Conservation (phyloP, 2,329 filamentous ascomycete genomes). For the Thelonectria rubi region DNA sequence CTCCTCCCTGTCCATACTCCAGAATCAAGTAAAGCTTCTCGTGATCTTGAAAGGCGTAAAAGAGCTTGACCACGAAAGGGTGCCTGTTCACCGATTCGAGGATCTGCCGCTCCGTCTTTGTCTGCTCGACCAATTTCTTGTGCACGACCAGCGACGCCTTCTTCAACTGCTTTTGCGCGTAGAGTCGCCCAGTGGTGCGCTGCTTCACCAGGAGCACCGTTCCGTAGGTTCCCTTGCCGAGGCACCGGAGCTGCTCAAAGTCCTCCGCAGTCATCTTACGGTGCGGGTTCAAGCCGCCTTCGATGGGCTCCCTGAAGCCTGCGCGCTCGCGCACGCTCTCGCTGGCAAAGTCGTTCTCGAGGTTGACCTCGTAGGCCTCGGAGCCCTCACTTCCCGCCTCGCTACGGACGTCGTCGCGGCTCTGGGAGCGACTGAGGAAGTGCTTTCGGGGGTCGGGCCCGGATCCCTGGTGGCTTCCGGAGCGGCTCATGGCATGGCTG, state of each 20-base stretch:
- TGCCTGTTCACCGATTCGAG: slow-evolving; percentile 96
- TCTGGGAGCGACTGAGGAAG: slow-evolving; percentile 63
- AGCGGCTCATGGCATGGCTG: slow-evolving; percentile 64
- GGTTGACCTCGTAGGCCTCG: slow-evolving; percentile 84
- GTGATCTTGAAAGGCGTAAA: slow-evolving; percentile 97
- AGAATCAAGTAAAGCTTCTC: slow-evolving; percentile 98
- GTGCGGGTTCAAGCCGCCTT: slow-evolving; percentile 63
- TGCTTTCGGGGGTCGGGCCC: slow-evolving; percentile 58
- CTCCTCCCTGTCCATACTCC: slow-evolving; percentile 96
- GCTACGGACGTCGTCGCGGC: slow-evolving; percentile 64
- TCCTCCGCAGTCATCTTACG: slow-evolving; percentile 93
- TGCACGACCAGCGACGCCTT: slow-evolving; percentile 96
- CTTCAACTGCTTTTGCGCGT: slow-evolving; percentile 98
- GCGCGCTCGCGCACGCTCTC: slow-evolving; percentile 62
- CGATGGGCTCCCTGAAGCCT: slow-evolving; percentile 56
- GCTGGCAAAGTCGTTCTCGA: slow-evolving; percentile 87
- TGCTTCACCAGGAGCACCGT: slow-evolving; percentile 96
- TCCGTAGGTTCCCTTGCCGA: slow-evolving; percentile 96
- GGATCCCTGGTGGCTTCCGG: slow-evolving; percentile 52
- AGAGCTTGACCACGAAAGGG: slow-evolving; percentile 97
- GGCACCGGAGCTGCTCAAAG: slow-evolving; percentile 88
- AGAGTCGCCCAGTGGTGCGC: slow-evolving; percentile 84
- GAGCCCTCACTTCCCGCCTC: slow-evolving; percentile 68
- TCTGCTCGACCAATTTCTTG: slow-evolving; percentile 96
- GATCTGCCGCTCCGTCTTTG: slow-evolving; percentile 94